Evolutionary conservation across 768 basidiomycete genomes (phyloP), one percentile per base, ranked within the genome.

Genomic region (Leccinum incarnatum): DNA sequence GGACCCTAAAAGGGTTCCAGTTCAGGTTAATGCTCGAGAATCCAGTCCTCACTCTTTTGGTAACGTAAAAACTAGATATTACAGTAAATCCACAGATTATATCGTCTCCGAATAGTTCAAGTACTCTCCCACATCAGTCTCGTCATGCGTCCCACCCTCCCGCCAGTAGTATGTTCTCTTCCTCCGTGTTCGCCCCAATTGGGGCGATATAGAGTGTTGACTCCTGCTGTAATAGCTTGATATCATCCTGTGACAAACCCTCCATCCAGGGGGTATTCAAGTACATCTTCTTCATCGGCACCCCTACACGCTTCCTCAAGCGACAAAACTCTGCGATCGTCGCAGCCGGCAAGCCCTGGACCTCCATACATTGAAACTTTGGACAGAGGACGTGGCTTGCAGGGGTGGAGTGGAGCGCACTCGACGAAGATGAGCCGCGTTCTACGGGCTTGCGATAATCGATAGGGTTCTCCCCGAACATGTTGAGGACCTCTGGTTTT

Each of bases 231-330:
- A 67, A 55, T 7, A 53, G 47, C 17, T 64, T 69, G 57, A 76
- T 46, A 21, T 72, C 59, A 6, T 69, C 69, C 2, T 5, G 48
- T 5, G 53, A 53, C 12, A 73, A 29, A 17, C 67, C 58, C 2
- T 55, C 27, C 46, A 59, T 59, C 69, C 75, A 76, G 3, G 73
- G 69, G 4, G 62, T 56, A 54, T 71, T 76, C 45, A 84, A 62
- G 66, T 83, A 87, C n/a, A 83, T 66, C 63, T 77, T 83, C 60
- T 68, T 68, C 55, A 87, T 62, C 21, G 84, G 83, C n/a, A 68
- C 66, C 8, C 78, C 79, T 30, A 80, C 61, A 3, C 52, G 54
- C 47, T 65, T 69, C 60, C 85, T 76, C 53, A 66, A 63, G 3
- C 58, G 54, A 17, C 73, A 74, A 67, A 81, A 81, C 25, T 62